A percentile compares a stretch with the other conserved stretches of the same genome.
These are phyloP conservation scores for Podila horticola DNA, from an alignment of 192 early-diverging fungal species.

Conservation along the genomic window DNA sequence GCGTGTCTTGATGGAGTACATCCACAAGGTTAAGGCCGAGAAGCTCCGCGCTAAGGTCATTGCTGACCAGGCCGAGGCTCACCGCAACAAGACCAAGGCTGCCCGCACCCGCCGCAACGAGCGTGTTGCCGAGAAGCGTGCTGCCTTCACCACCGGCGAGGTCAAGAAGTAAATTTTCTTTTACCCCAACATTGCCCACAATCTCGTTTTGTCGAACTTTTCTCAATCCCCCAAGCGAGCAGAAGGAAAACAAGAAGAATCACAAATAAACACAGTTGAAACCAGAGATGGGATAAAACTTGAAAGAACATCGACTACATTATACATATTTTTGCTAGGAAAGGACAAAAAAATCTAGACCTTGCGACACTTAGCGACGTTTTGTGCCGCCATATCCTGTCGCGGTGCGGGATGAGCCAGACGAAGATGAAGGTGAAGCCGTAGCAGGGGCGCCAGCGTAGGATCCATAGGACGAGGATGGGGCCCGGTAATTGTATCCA, in stretches of 20 bases:
- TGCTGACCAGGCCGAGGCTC: constrained; percentile 97
- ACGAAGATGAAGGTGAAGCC: not conserved
- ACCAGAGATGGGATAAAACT: constrained; percentile 3
- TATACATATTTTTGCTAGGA: not conserved
- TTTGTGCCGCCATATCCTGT: not conserved
- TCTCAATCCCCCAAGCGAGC: not conserved
- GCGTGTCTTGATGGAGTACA: constrained; percentile 99
- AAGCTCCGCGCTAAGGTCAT: constrained; percentile 92
- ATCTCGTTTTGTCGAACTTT: not conserved
- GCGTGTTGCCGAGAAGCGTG: constrained; percentile 91
- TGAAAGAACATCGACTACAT: not conserved
- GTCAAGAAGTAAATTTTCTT: constrained; percentile 47
- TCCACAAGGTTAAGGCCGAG: constrained; percentile 99
- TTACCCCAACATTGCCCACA: not conserved
- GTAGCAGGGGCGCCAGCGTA: not conserved
- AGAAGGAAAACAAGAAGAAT: not conserved
- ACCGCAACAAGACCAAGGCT: constrained; percentile 95
- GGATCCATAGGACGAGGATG: constrained; percentile 7
- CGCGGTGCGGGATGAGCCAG: not conserved
- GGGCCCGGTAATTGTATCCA: not conserved
- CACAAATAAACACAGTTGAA: not conserved
- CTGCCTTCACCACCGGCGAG: constrained; percentile 68
- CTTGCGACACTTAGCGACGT: not conserved
- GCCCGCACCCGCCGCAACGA: constrained; percentile 91
- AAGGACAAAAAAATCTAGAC: not conserved